Conservation (phyloP, 2,329 filamentous ascomycete genomes). For the Ceratocystis cacaofunesta region DNA sequence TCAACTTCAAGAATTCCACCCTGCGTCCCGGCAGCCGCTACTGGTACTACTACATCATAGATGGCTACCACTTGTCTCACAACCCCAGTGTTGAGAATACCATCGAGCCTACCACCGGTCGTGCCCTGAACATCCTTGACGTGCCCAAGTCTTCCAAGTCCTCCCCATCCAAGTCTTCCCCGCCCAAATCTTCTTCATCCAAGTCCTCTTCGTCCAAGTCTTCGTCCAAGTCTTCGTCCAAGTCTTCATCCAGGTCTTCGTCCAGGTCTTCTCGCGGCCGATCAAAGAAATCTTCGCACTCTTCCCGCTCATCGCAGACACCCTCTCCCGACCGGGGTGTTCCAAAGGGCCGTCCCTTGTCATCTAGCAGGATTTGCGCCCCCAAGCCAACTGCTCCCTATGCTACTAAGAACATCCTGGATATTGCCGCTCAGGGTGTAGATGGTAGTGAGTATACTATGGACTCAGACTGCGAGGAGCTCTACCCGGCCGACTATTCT, state of each 20-base stretch:
- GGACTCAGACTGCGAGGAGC: conserved; percentile 16
- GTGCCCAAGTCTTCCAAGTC: conserved; percentile 46
- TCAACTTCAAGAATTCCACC: conserved; percentile 80
- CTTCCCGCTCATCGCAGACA: conserved; percentile 34
- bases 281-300: conserved; percentile 29
- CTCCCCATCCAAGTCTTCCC: conserved; percentile 31
- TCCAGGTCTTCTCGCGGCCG: conserved; percentile 22
- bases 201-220: conserved; percentile 27
- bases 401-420: conserved; percentile 74
- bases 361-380: conserved; percentile 75
- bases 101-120: conserved; percentile 89
- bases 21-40: conserved; percentile 83
- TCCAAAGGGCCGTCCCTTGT: conserved; percentile 76
- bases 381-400: conserved; percentile 81
- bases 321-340: conserved; percentile 47
- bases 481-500: conserved; percentile 36
- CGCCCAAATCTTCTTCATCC: conserved; percentile 25
- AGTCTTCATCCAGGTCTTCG: conserved; percentile 27
- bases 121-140: conserved; percentile 94
- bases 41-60: conserved; percentile 99
- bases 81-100: conserved; percentile 82
- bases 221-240: conserved; percentile 27
- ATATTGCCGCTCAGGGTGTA: too few relatives aligned
- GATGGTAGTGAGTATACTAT: too few relatives aligned
- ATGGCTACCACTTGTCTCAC: conserved; percentile 95